Evolutionary conservation across 345 rosid genomes (phyloP).

Genomic region (Syzygium aqueum): DNA sequence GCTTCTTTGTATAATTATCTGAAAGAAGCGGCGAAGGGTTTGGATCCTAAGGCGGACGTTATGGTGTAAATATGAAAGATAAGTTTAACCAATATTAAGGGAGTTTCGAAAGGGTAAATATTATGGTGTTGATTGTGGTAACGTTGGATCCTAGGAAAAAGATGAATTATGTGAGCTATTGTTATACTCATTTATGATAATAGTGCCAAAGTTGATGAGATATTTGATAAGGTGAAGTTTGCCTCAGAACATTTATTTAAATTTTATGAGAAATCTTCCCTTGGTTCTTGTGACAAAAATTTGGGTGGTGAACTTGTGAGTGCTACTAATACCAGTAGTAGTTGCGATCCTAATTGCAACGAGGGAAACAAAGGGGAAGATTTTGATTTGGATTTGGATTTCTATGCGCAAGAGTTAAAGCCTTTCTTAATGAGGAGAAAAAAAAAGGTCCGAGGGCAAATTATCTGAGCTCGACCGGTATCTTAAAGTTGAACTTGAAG

Average conservation of each 20-base stretch:
- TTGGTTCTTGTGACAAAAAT: background rate
- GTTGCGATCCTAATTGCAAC: too few species aligned
- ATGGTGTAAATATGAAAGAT: background rate
- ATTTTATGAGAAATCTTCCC: too few species aligned
- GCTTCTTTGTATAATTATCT: background rate
- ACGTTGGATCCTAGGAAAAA: background rate
- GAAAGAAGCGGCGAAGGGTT: accelerated
- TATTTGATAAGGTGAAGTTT: too few species aligned
- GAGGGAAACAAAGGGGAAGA: background rate
- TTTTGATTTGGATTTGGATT: accelerated
- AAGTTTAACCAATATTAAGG: background rate
- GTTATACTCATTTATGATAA: background rate
- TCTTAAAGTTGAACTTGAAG: too few species aligned
- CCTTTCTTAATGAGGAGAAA: too few species aligned
- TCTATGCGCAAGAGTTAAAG: background rate
- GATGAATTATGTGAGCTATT: background rate
- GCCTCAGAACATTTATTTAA: accelerated
- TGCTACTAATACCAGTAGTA: too few species aligned
- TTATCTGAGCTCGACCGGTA: background rate
- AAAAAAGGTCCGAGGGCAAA: background rate
- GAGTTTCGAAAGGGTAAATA: background rate
- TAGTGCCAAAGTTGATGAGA: accelerated
- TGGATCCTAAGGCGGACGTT: background rate
- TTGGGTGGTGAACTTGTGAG: background rate
- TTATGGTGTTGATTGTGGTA: background rate